Conservation (phyloP, 148 eudicot genomes). For the Vaccinium vitisidaea region DNA sequence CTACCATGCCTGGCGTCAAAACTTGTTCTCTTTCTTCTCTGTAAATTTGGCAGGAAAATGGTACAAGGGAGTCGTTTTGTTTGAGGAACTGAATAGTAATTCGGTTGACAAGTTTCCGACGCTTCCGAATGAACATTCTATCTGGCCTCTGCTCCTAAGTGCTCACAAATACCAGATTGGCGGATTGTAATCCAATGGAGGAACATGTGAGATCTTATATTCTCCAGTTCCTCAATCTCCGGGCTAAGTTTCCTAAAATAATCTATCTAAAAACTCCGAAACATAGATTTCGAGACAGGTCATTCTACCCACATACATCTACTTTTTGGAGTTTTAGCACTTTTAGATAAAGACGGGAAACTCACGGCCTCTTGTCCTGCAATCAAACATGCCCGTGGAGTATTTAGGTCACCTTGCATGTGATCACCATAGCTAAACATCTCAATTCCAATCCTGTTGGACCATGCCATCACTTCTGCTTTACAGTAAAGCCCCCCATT, state of each 20-base stretch:
- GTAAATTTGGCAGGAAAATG: not conserved
- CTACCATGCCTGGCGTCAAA: not conserved
- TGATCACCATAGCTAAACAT: constrained; percentile 72
- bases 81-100: not conserved
- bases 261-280: not conserved
- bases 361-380: not conserved
- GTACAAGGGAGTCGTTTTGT: not conserved
- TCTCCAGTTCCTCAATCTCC: not conserved
- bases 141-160: not conserved
- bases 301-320: too few relatives aligned
- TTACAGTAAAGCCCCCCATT: too few relatives aligned
- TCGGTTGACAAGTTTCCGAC: not conserved
- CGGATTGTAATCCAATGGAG: not conserved
- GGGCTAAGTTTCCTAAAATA: too few relatives aligned
- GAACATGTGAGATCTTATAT: not conserved
- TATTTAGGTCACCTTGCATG: constrained; percentile 83
- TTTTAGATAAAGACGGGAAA: too few relatives aligned
- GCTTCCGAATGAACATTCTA: not conserved
- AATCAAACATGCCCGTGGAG: constrained; percentile 45
- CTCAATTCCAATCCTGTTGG: constrained; percentile 57
- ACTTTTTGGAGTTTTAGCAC: not conserved
- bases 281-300: too few relatives aligned
- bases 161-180: not conserved
- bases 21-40: not conserved
- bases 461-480: constrained; percentile 46